Evolutionary conservation across 345 rosid genomes (phyloP), one percentile per base, ranked within the genome.

Genomic region (Gossypium mustelinum): DNA sequence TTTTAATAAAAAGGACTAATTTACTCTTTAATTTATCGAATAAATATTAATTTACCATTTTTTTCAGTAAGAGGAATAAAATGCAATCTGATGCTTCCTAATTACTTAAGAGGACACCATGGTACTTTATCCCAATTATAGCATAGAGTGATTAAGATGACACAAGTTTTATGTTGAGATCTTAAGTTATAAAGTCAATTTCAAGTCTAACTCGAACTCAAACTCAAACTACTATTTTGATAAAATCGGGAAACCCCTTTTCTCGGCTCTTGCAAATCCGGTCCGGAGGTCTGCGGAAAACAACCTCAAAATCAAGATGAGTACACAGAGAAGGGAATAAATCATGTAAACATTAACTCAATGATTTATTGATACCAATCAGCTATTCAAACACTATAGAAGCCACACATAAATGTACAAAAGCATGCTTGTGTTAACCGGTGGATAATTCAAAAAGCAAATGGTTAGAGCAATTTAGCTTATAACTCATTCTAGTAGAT

Each of bases 401-500:
- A 51, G 25, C 25, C 43, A 50, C 52, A 69, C 73, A 69, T 27
- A 69, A 69, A 69, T 27, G 25, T 69, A 51, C 73, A 51, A 51
- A 25, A 34, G 44, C 52, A 51, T 22, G 56, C 48, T 57, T 47
- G 18, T 45, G 55, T 67, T 22, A 25, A 44, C 70, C 34, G 12
- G 44, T 44, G 55, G 70, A 22, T 44, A 45, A 45, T 13, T 7
- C 39, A 1, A 45, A 22, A 45, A 12, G 55, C 34, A 67, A 22
- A 22, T 67, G 56, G 77, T 73, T 67, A 66, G 41, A 45, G 79
- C 61, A 54, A 73, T 39, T 1, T 34, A 68, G 68, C 70, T 29
- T 73, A 73, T 69, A 77, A 77, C 68, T 79, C 65, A 34, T 62
- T 75, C 73, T 66, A 7, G 50, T 58, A 66, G 65, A 76, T 70